These are phyloP conservation scores for Spathaspora hagerdaliae DNA, from an alignment of 805 yeast genomes.

Conservation along the genomic window DNA sequence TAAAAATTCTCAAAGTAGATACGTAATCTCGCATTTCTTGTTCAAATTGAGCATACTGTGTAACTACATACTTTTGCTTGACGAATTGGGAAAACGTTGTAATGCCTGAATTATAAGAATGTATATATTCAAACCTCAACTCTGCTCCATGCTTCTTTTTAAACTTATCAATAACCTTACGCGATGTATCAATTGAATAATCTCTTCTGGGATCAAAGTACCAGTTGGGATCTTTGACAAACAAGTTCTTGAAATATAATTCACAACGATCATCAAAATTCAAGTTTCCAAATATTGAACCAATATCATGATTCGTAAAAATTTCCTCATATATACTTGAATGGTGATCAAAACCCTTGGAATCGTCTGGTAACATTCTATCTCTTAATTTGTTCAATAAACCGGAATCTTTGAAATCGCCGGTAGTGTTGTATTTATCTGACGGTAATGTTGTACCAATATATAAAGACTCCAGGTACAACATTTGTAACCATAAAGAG, in stretches of 20 bases:
- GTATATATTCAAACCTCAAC: neutral
- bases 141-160: constrained; percentile 8
- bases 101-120: neutral
- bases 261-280: constrained; percentile 38
- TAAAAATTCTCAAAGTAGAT: constrained; percentile 21
- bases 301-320: constrained; percentile 15
- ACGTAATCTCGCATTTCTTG: neutral
- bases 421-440: too few relatives aligned
- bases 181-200: neutral
- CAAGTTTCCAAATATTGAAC: constrained; percentile 15
- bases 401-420: too few relatives aligned
- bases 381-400: too few relatives aligned
- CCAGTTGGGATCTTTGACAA: constrained; percentile 41
- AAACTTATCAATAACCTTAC: constrained; percentile 15
- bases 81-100: constrained; percentile 23
- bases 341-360: constrained; percentile 16
- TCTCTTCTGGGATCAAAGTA: constrained; percentile 18
- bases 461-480: too few relatives aligned
- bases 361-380: constrained; percentile 12
- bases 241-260: constrained; percentile 42
- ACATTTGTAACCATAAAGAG: too few relatives aligned
- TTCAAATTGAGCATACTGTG: constrained; percentile 18
- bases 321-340: constrained; percentile 19
- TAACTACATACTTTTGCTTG: constrained; percentile 20
- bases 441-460: too few relatives aligned